Percentiles rank a stretch among this genome's conserved stretches.
Conservation (phyloP, 768 basidiomycete species). For the Leucosporidium creatinivorum region DNA sequence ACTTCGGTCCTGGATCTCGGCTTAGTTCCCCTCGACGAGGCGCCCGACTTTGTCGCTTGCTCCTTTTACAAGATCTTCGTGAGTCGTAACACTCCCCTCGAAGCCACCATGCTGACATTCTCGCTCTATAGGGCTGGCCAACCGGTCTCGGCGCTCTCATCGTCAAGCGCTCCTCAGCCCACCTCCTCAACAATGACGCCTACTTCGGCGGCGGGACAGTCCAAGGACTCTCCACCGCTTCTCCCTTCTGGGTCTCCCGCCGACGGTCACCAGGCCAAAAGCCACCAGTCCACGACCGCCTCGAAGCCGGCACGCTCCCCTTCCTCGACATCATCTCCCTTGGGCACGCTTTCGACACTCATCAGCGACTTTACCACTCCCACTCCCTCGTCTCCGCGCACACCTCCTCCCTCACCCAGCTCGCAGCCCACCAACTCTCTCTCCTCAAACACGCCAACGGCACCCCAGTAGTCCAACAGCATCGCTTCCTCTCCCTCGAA, state of each 20-base stretch:
- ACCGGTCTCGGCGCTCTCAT: constrained; percentile 36
- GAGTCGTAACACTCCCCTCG: background rate
- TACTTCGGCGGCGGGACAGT: constrained; percentile 38
- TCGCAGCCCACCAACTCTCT: background rate
- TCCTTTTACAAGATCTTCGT: constrained; percentile 38
- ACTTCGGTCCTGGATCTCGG: constrained; percentile 30
- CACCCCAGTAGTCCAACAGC: constrained; percentile 10
- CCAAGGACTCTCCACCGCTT: constrained; percentile 21
- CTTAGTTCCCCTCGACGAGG: constrained; percentile 6
- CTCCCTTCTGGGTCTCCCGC: constrained; percentile 13
- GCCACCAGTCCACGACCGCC: constrained; percentile 8
- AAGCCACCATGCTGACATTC: background rate
- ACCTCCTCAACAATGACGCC: constrained; percentile 9
- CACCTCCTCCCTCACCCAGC: background rate
- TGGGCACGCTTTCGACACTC: constrained; percentile 24
- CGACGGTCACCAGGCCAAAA: background rate
- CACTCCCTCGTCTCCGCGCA: constrained; percentile 2
- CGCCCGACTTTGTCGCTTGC: constrained; percentile 35
- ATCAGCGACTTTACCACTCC: background rate
- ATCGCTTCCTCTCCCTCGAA: background rate
- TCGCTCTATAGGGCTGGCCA: constrained; percentile 32
- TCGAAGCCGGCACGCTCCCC: constrained; percentile 36
- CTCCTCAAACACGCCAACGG: constrained; percentile 18
- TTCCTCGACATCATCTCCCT: constrained; percentile 35
- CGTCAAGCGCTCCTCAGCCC: constrained; percentile 24